These are phyloP conservation scores for Sclerotiophoma versabilis DNA, from an alignment of 2,329 filamentous ascomycete species.

Conservation along the genomic window DNA sequence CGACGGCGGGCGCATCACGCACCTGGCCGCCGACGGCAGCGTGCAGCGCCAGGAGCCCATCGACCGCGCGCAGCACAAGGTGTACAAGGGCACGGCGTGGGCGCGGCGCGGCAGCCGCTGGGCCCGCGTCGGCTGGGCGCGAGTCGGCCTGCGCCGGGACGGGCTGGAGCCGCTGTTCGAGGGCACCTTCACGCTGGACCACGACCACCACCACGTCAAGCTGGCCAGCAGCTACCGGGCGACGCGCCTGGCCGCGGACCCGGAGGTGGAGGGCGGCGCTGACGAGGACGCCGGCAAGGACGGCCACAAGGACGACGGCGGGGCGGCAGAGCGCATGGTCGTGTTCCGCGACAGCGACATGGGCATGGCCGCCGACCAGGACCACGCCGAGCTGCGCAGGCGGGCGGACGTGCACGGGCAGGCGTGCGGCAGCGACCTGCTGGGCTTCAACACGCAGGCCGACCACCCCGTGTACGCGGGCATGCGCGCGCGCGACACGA, in stretches of 20 bases:
- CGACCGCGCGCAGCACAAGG: constrained; percentile 75
- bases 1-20: constrained; percentile 75
- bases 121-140: constrained; percentile 85
- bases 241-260: constrained; percentile 74
- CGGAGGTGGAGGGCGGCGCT: constrained; percentile 63
- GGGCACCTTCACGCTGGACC: constrained; percentile 81
- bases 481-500: constrained; percentile 60
- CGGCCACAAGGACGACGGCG: no score
- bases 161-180: constrained; percentile 84
- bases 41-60: constrained; percentile 72
- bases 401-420: constrained; percentile 44
- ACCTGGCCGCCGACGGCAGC: constrained; percentile 74
- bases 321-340: constrained; percentile 79
- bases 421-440: constrained; percentile 74
- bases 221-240: constrained; percentile 75
- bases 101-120: constrained; percentile 79
- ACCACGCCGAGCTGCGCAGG: constrained; percentile 70
- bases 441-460: constrained; percentile 78
- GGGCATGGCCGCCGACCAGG: constrained; percentile 44
- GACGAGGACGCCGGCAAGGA: no score
- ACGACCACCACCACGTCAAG: constrained; percentile 87
- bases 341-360: constrained; percentile 93
- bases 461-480: constrained; percentile 70
- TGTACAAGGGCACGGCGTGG: constrained; percentile 84
- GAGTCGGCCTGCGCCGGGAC: constrained; percentile 79